Evolutionary conservation across 2,329 filamentous ascomycete species (phyloP).

Genomic region (Coleophoma eucalyptorum): DNA sequence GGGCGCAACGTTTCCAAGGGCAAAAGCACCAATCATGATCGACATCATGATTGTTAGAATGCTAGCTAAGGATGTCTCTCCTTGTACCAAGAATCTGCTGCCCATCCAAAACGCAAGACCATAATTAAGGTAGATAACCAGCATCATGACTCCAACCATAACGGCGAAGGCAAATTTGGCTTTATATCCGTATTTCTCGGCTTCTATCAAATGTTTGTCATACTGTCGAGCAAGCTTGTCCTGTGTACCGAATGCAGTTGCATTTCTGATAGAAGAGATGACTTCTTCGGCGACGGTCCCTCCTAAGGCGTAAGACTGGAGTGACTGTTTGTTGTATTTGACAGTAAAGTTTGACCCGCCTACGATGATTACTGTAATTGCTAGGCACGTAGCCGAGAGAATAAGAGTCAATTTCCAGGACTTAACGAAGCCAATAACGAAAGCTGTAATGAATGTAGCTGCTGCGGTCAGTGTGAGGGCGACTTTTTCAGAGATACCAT

Average conservation of each 20-base stretch:
- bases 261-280: constrained; percentile 1
- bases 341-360: background rate
- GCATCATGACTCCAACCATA: background rate
- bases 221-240: constrained; percentile 3
- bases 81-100: constrained; percentile 3
- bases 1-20: constrained; percentile 78
- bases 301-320: background rate
- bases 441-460: constrained; percentile 7
- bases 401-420: constrained; percentile 5
- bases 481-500: constrained; percentile 17
- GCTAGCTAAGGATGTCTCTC: constrained; percentile 2
- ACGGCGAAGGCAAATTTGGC: background rate
- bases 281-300: background rate
- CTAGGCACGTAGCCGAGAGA: background rate
- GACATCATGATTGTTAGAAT: constrained; percentile 3
- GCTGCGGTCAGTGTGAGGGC: constrained; percentile 5
- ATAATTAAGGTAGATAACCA: constrained; percentile 1
- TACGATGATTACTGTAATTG: background rate
- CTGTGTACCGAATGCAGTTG: constrained; percentile 3
- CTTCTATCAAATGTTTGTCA: background rate
- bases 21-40: constrained; percentile 63
- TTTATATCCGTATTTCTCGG: background rate
- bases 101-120: constrained; percentile 10
- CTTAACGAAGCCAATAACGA: constrained; percentile 4
- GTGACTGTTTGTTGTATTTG: background rate